Conservation (phyloP, 2,329 filamentous ascomycete genomes). For the Fusarium pseudonygamai region DNA sequence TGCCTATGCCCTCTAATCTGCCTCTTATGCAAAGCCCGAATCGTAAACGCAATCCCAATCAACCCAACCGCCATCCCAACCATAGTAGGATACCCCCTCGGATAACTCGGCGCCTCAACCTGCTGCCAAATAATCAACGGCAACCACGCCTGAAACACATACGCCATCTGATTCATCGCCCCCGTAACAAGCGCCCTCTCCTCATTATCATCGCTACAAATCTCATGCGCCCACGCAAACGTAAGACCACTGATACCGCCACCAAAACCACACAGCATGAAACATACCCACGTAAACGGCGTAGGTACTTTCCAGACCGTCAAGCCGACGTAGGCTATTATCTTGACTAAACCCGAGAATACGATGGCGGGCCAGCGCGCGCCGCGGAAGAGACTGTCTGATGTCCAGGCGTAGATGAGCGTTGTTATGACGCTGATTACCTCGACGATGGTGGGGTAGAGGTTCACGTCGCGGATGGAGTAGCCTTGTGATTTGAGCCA, state of each 20-base stretch:
- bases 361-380: conserved; percentile 72
- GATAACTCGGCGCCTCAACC: conserved; percentile 68
- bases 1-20: conserved; percentile 1
- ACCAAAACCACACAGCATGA: conserved; percentile 63
- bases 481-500: conserved; percentile 60
- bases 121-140: conserved; percentile 74
- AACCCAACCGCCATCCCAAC: conserved; percentile 58
- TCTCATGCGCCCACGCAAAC: conserved; percentile 62
- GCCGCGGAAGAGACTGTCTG: conserved; percentile 67
- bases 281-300: conserved; percentile 71
- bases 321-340: conserved; percentile 53
- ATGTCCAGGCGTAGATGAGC: conserved; percentile 72
- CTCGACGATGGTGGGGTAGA: conserved; percentile 67
- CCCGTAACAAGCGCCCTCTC: conserved; percentile 73
- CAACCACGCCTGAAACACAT: conserved; percentile 76
- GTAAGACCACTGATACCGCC: conserved; percentile 57
- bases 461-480: conserved; percentile 55
- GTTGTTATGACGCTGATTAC: conserved; percentile 66
- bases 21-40: conserved; percentile 45
- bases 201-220: conserved; percentile 64
- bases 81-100: conserved; percentile 68
- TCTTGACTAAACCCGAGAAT: conserved; percentile 58
- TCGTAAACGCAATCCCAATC: conserved; percentile 60
- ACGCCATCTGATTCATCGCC: conserved; percentile 76
- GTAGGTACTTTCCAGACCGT: conserved; percentile 57